phyloP scores from a whole-genome alignment of 139 green algal genomes.

The Coelastrella sp. region DNA sequence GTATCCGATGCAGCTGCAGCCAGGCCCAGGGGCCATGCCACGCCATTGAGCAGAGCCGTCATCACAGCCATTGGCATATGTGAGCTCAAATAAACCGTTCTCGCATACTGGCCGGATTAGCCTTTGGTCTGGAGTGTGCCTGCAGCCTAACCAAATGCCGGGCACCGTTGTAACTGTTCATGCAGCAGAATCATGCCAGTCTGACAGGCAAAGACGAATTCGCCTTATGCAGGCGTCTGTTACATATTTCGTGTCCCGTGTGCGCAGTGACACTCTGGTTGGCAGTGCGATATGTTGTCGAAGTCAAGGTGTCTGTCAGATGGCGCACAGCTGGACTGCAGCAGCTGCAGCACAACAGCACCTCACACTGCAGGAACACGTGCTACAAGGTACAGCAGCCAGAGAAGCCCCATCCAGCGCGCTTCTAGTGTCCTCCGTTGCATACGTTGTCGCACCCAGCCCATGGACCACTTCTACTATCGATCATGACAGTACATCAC shows the following conservation, averaged over 20 bases:
- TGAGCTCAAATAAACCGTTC: not conserved
- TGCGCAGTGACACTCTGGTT: slow-evolving; percentile 4
- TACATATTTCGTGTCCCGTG: not conserved
- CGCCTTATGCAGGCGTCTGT: no score
- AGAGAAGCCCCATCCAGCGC: no score
- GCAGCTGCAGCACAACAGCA: not conserved
- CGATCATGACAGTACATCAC: no score
- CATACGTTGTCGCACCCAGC: no score
- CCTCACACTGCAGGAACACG: not conserved
- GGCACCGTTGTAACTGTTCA: no score
- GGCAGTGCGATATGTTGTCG: slow-evolving; percentile 15
- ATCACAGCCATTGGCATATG: not conserved
- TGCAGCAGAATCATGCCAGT: no score
- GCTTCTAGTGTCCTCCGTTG: no score
- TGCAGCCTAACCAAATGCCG: no score
- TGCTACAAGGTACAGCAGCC: not conserved
- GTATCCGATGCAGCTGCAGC: not conserved
- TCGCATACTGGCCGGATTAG: no score
- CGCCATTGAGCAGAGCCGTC: not conserved
- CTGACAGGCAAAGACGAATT: no score
- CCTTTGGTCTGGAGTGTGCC: no score
- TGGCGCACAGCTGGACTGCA: not conserved
- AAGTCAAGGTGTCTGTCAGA: not conserved
- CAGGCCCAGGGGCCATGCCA: not conserved
- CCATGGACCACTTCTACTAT: no score